Percentiles rank a stretch among this genome's conserved stretches.
Evolutionary conservation across 148 eudicot genomes (phyloP).

Genomic region (Chenopodium suecicum): DNA sequence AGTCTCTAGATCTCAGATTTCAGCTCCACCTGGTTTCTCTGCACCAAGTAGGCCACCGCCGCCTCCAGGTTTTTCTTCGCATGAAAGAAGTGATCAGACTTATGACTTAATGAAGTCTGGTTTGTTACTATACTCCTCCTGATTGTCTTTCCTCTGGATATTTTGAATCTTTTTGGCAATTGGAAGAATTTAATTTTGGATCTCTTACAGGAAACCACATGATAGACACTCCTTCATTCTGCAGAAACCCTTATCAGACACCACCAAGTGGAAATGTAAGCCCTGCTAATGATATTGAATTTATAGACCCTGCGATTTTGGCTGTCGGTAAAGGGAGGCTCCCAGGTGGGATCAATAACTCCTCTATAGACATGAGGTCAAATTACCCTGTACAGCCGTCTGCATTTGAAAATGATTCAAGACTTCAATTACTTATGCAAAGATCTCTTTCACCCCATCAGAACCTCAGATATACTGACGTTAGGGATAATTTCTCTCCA

Average conservation of each 20-base stretch:
- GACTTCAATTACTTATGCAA: constrained; percentile 66
- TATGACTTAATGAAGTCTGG: constrained; percentile 56
- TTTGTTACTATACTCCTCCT: constrained; percentile 32
- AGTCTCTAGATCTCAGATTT: constrained; percentile 73
- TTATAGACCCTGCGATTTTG: constrained; percentile 92
- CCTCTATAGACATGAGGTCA: constrained; percentile 48
- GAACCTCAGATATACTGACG: constrained; percentile 50
- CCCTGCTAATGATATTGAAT: constrained; percentile 65
- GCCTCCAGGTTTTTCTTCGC: constrained; percentile 88
- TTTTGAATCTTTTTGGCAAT: not conserved
- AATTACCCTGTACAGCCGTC: constrained; percentile 51
- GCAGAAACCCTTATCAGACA: constrained; percentile 60
- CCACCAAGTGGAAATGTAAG: constrained; percentile 41
- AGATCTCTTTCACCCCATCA: constrained; percentile 64
- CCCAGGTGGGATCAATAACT: constrained; percentile 50
- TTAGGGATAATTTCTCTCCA: constrained; percentile 42
- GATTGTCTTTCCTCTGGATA: not conserved
- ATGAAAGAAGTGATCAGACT: constrained; percentile 54
- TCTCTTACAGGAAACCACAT: constrained; percentile 53
- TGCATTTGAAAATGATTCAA: constrained; percentile 62
- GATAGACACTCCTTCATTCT: constrained; percentile 46
- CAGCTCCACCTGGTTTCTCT: constrained; percentile 97
- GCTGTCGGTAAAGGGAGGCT: constrained; percentile 92
- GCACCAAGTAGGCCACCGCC: constrained; percentile 75
- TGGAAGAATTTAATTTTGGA: not conserved